These are phyloP conservation scores for Kwoniella pini DNA, from an alignment of 768 basidiomycete species.

Conservation along the genomic window DNA sequence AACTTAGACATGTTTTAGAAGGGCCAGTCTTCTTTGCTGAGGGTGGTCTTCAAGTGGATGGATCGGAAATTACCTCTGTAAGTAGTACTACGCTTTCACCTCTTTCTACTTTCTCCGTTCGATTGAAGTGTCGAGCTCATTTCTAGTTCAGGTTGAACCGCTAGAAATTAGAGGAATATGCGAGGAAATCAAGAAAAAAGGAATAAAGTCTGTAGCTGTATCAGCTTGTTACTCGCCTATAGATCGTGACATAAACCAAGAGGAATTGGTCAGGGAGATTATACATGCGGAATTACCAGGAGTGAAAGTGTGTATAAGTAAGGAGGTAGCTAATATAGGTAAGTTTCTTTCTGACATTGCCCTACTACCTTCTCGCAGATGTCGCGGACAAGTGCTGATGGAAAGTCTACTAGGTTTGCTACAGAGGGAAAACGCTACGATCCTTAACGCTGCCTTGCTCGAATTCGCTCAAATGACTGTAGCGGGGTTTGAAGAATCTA, in stretches of 20 bases:
- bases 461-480: constrained; percentile 64
- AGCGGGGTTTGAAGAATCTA: constrained; percentile 61
- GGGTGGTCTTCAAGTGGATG: constrained; percentile 57
- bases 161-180: constrained; percentile 60
- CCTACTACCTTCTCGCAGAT: background rate
- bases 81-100: too few species aligned
- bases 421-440: constrained; percentile 67
- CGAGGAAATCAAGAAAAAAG: constrained; percentile 56
- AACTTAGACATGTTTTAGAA: constrained; percentile 52
- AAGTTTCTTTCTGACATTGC: too few species aligned
- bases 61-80: constrained; percentile 46
- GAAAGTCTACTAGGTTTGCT: constrained; percentile 62
- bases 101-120: background rate
- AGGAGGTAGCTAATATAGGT: constrained; percentile 56
- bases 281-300: constrained; percentile 57
- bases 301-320: constrained; percentile 61
- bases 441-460: constrained; percentile 68
- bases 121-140: too few species aligned
- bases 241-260: constrained; percentile 59
- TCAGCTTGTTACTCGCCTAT: constrained; percentile 61
- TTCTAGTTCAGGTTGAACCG: too few species aligned
- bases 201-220: constrained; percentile 57
- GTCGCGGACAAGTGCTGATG: background rate
- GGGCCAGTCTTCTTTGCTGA: constrained; percentile 56
- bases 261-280: constrained; percentile 59